Evolutionary conservation across 1,284 basidiomycete genomes (phyloP).

Genomic region (Termitomyces sp.): DNA sequence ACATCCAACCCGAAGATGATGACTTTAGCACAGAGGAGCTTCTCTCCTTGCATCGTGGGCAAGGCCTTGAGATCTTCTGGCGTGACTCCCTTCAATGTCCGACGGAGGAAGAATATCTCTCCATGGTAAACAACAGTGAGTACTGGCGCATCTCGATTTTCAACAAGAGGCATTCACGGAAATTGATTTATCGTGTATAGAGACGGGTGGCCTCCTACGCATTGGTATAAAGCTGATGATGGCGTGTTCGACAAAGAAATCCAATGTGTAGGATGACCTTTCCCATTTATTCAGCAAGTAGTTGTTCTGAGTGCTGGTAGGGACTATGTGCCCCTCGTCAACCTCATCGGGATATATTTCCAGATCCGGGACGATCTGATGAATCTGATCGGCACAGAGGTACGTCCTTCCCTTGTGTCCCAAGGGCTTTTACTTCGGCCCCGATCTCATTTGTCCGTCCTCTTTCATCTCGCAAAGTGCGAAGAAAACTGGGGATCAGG

Average conservation of each 20-base stretch:
- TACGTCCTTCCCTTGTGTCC: conserved; percentile 24
- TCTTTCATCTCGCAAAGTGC: not conserved
- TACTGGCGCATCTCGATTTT: conserved; percentile 10
- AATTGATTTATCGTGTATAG: conserved; percentile 34
- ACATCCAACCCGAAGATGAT: conserved; percentile 2
- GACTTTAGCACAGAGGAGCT: conserved; percentile 29
- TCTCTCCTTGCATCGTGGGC: conserved; percentile 89
- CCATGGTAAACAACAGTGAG: conserved; percentile 96
- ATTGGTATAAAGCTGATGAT: conserved; percentile 97
- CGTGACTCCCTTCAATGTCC: conserved; percentile 90
- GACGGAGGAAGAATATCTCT: conserved; percentile 90
- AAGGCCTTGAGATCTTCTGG: conserved; percentile 95
- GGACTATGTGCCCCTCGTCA: conserved; percentile 90
- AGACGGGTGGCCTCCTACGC: conserved; percentile 92
- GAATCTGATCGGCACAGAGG: conserved; percentile 87
- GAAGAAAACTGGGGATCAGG: not conserved
- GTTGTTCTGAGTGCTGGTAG: conserved; percentile 35
- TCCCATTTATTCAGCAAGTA: not conserved
- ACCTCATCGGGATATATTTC: conserved; percentile 91
- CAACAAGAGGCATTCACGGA: not conserved
- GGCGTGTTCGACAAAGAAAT: conserved; percentile 68
- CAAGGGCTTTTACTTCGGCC: no score
- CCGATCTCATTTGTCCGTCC: not conserved
- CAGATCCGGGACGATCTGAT: conserved; percentile 97
- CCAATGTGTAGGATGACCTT: conserved; percentile 48